Base-by-base conservation (phyloP, 2,329 filamentous ascomycete species). In the Xylogone sp. region DNA sequence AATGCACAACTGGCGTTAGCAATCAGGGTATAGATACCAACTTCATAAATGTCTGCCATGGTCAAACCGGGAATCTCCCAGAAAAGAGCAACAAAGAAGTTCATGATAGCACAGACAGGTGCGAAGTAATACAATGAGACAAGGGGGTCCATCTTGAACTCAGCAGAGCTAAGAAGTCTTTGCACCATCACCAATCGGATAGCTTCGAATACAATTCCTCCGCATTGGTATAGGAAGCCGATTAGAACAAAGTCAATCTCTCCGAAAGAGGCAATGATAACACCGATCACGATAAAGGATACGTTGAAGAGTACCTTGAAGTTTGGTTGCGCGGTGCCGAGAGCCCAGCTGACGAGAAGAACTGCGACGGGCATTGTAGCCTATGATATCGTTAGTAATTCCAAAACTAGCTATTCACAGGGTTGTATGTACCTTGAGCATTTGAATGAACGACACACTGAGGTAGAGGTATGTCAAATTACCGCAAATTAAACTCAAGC, bases 381-480 rank as follows among this genome's bases (percentile, higher is more conserved):
- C 88, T 91, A 56, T 43, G 34, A 21, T n/a, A 3, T 49, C 45
- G 20, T 51, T 10, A 47, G 29, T 6, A 21, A 2, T 20, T 21
- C 10, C 24, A 27, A 10, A 27, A 27, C 24, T 27, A 10, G 24
- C 24, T 27, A 27, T 27, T 10, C 10, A 10, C 12, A 18, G 18
- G 20, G 44, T 20, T 5, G 21, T 13, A 5, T 50, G 13, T 48
- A 89, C 86, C 87, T 97, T 97, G 71, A 97, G 84, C 92, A 97
- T 97, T 78, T 97, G 92, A 65, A 97, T 97, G 71, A 97, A 97
- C 56, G 92, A 88, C 53, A 97, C 92, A 59, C 87, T 92, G 53
- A 97, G 83, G 72, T 96, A 96, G 49, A 96, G 82, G 69, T 97
- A 97, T 61, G 91, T 90, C 72, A 95, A 74, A 76, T 97, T 97